Base-by-base conservation (phyloP, 352 stramenopile genomes). In the Blastocystis sp. region DNA sequence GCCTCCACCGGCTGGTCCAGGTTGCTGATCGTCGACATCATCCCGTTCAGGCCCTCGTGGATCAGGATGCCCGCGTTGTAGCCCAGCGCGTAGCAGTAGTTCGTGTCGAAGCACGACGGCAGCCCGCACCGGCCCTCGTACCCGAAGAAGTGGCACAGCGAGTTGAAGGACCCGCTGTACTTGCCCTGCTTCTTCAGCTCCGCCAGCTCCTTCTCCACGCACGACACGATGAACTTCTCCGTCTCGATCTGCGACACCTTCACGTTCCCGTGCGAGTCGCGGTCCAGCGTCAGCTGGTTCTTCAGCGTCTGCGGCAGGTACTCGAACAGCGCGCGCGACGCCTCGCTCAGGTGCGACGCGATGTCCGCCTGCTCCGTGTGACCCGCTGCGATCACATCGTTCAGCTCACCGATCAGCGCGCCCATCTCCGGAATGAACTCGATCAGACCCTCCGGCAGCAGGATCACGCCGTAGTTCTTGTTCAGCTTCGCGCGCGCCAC, bases 401-500 rank as follows among this genome's bases (percentile, higher is more conserved):
- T 92, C 53, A 92, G 89, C 62, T 92, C 90, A 45, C 34, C 80
- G 60, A 92, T 92, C 34, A 92, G 76, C 10, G 59, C 70, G 40
- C 91, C 88, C 74, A 92, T 90, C 66, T 92, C 91, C 2, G 90
- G 91, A 41, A 92, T 92, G 89, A 92, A 92, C 77, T 92, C 90
- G 59, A 92, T 91, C 7, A 92, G 84, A n/a, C 91, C 91, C 88
- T 92, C 91, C 53, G 91, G 91, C 28, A 92, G 78, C 41, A 92
- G 87, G 28, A 92, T 86, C 61, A 92, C 88, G 61, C 91, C 91
- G 86, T 92, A 92, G 80, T 92, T 79, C 89, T 92, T 92, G 52
- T 84, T 89, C 2, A 76, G 53, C 19, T 41, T 64, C 10, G 89
- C 56, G 17, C 90, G 77, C 64, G 88, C 80, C 43, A 90, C 62